A percentile compares a stretch with the other conserved stretches of the same genome.
These are phyloP conservation scores for Prinsepia uniflora DNA, from an alignment of 306 rosid genomes.

Conservation along the genomic window DNA sequence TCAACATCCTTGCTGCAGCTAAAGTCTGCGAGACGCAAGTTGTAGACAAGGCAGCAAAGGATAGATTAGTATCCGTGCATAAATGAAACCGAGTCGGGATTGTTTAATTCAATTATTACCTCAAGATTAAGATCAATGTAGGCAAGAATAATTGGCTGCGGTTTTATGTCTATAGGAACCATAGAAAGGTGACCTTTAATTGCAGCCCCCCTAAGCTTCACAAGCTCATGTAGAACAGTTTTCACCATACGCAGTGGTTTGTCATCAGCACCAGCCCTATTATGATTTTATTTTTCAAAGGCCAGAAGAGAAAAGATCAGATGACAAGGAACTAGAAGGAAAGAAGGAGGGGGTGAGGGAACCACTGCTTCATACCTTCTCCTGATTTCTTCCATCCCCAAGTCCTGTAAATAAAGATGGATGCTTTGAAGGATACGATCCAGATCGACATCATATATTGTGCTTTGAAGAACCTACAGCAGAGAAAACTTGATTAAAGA, in stretches of 20 bases:
- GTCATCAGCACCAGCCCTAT: conserved; percentile 99
- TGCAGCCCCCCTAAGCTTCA: conserved; percentile 99
- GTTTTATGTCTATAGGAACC: conserved; percentile 98
- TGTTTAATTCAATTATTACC: conserved; percentile 39
- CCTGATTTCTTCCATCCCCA: conserved; percentile 99
- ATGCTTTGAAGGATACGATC: conserved; percentile 97
- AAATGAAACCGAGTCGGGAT: neutral
- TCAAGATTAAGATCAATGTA: conserved; percentile 97
- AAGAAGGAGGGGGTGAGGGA: neutral
- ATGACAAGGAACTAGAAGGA: neutral
- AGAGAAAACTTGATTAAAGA: conserved; percentile 20
- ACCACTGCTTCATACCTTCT: too few relatives aligned
- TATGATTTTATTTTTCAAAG: conserved; percentile 7
- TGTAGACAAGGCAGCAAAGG: neutral
- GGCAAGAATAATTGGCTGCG: conserved; percentile 98
- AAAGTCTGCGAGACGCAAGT: conserved; percentile 54
- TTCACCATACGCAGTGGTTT: conserved; percentile 97
- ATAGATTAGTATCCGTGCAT: neutral
- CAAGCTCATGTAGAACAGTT: conserved; percentile 97
- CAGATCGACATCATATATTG: conserved; percentile 88
- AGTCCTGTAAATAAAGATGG: conserved; percentile 90
- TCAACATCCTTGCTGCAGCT: conserved; percentile 98
- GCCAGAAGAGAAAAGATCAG: conserved; percentile 16
- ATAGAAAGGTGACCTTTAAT: conserved; percentile 97
- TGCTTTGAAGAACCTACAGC: conserved; percentile 93